These are phyloP conservation scores for Plasmodium berghei DNA, from an alignment of 169 alveolate species.

Conservation along the genomic window DNA sequence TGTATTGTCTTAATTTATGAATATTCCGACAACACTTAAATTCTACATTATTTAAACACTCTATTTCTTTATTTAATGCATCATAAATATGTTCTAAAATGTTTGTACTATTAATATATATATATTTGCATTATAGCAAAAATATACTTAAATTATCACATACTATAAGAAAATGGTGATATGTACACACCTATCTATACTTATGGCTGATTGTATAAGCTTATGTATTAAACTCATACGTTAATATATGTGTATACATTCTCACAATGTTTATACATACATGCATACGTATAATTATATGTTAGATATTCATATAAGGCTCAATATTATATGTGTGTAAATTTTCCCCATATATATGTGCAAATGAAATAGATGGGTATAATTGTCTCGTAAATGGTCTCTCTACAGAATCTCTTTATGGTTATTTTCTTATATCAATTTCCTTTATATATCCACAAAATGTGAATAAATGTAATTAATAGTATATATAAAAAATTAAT, in stretches of 20 bases:
- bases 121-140: constrained; percentile 9
- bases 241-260: not conserved
- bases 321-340: not conserved
- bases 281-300: not conserved
- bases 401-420: not conserved
- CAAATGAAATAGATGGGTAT: not conserved
- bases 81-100: too few relatives aligned
- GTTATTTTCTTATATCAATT: not conserved
- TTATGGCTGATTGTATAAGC: not conserved
- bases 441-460: not conserved
- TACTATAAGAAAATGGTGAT: not conserved
- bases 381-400: not conserved
- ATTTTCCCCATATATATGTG: not conserved
- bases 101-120: not conserved
- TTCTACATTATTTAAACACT: too few relatives aligned
- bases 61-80: too few relatives aligned
- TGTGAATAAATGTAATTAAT: too few relatives aligned
- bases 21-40: too few relatives aligned
- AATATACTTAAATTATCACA: constrained; percentile 2
- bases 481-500: too few relatives aligned
- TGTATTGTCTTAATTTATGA: too few relatives aligned
- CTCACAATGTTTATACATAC: not conserved
- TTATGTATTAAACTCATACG: not conserved
- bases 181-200: not conserved
- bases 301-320: not conserved